These are phyloP conservation scores for Chaetomium globosum DNA, from an alignment of 2,329 filamentous ascomycete genomes.

Conservation along the genomic window DNA sequence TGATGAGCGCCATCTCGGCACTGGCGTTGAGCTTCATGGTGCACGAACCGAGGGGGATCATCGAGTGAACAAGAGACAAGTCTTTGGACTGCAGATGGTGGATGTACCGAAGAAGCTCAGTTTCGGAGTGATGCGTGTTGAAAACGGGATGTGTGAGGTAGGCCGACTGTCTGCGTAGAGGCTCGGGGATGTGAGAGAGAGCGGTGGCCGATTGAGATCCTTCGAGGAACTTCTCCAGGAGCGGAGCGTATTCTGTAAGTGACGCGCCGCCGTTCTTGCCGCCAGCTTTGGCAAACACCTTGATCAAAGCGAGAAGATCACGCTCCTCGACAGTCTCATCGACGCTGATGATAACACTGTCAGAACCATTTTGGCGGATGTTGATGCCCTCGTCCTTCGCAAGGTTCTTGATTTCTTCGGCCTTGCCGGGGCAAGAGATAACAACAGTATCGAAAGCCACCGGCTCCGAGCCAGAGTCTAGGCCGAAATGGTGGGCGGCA, in stretches of 20 bases:
- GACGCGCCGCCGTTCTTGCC: constrained; percentile 33
- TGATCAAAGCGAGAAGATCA: constrained; percentile 36
- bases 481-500: constrained; percentile 64
- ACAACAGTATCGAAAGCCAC: constrained; percentile 81
- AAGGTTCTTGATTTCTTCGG: constrained; percentile 55
- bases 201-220: constrained; percentile 28
- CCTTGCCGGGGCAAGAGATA: constrained; percentile 55
- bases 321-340: constrained; percentile 60
- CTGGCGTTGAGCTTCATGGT: constrained; percentile 98
- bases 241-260: constrained; percentile 40
- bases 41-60: constrained; percentile 96
- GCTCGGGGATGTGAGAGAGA: constrained; percentile 53
- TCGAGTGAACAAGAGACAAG: constrained; percentile 89
- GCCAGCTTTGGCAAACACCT: constrained; percentile 25
- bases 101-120: constrained; percentile 90
- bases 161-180: constrained; percentile 68
- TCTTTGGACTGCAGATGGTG: constrained; percentile 92
- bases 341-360: constrained; percentile 71
- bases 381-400: constrained; percentile 58
- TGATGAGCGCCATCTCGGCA: constrained; percentile 87
- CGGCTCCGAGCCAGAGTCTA: constrained; percentile 57
- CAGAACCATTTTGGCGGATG: constrained; percentile 63
- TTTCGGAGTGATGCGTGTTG: constrained; percentile 93
- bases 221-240: constrained; percentile 47
- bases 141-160: constrained; percentile 92